Evolutionary conservation across 345 rosid species (phyloP), one percentile per base, ranked within the genome.

Genomic region (Populus simonii): DNA sequence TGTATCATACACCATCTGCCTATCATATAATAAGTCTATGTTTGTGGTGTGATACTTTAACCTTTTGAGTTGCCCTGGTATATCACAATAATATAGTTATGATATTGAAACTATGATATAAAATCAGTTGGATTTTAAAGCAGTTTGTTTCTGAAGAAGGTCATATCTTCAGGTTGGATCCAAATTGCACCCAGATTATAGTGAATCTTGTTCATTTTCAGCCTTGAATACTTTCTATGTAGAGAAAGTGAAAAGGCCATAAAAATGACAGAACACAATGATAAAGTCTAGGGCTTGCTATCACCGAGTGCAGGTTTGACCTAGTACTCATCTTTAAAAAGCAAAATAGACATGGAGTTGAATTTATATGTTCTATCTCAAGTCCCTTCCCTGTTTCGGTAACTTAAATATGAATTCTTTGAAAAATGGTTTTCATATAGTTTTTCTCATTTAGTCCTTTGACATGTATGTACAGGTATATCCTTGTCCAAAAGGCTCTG

Each of bases 401-500:
- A 45, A 66, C 1, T 75, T 17, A 39, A 25, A 45, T 65, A 43
- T 39, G 20, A 8, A 27, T 31, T 73, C 22, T 41, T 66, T 17
- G n/a, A 20, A 16, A 67, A 35, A 51, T 51, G 57, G 43, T 79
- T 70, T 18, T 55, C 55, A n/a, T 49, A 9, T 71, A n/a, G 31
- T 75, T 68, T 61, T 77, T 57, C 66, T 74, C 43, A 69, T 69
- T 35, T 74, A 72, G 70, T 73, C 38, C 73, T 45, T 73, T 78
- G 41, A 53, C 33, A 51, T 86, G 67, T 69, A 62, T 81, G 67
- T 38, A 78, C 81, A 91, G 98, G 91, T 91, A 68, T 93, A 86
- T 88, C 98, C 98, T 78, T 93, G 98, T 77, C 96, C 94, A 53
- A 91, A 93, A 85, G 98, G 94, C 65, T 93, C 96, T 68, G 29